A percentile compares a stretch with the other conserved stretches of the same genome.
These are phyloP conservation scores for Cercospora sojina DNA, from an alignment of 2,329 filamentous ascomycete species.

Conservation along the genomic window DNA sequence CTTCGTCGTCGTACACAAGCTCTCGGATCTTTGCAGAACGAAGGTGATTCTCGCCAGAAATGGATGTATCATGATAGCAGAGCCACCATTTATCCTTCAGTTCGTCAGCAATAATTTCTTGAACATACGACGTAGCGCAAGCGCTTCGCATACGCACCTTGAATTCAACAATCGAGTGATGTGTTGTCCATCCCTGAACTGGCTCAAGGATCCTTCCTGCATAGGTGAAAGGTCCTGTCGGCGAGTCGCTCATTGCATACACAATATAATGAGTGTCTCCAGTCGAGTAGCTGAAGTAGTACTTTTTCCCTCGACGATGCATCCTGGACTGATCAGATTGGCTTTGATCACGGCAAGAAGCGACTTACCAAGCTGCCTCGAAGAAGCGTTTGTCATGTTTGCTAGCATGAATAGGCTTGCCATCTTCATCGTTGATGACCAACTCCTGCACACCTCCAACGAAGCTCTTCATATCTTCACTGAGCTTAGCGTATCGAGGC, in stretches of 20 bases:
- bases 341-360: constrained; percentile 31
- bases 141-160: constrained; percentile 33
- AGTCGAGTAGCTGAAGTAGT: constrained; percentile 34
- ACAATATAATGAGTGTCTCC: constrained; percentile 71
- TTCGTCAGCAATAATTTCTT: not conserved
- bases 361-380: constrained; percentile 71
- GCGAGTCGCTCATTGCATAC: constrained; percentile 65
- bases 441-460: constrained; percentile 57
- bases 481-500: constrained; percentile 65
- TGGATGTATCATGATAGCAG: constrained; percentile 72
- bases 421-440: constrained; percentile 61
- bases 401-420: constrained; percentile 59
- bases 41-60: constrained; percentile 68
- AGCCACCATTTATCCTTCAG: constrained; percentile 63
- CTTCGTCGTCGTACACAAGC: constrained; percentile 68
- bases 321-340: constrained; percentile 49
- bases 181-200: constrained; percentile 77
- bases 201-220: constrained; percentile 70
- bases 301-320: constrained; percentile 54
- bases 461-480: constrained; percentile 65
- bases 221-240: constrained; percentile 72
- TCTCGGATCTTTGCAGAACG: constrained; percentile 72
- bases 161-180: constrained; percentile 76
- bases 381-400: constrained; percentile 77
- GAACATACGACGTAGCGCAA: not conserved